Evolutionary conservation across 305 asterid genomes (phyloP).

Genomic region (Solanum hybrid): DNA sequence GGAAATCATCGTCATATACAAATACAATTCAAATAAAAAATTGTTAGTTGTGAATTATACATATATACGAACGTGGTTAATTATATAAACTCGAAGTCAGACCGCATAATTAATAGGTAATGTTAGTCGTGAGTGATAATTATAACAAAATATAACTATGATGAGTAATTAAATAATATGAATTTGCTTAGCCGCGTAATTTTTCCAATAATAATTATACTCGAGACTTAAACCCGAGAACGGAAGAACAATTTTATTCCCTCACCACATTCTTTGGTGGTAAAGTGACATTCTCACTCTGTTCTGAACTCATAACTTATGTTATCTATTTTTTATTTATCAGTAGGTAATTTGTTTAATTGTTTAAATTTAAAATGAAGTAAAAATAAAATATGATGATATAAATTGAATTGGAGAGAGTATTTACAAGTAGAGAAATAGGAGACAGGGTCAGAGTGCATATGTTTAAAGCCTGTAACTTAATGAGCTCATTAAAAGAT

Average conservation of each 20-base stretch:
- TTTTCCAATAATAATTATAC: no score
- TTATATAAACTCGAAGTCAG: no score
- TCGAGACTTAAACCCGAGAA: neutral
- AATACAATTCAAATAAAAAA: no score
- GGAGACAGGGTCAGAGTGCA: neutral
- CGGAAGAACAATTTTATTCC: neutral
- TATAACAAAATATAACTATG: no score
- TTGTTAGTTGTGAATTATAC: no score
- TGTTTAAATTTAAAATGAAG: neutral
- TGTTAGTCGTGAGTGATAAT: no score
- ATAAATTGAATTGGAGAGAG: neutral
- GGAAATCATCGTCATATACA: no score
- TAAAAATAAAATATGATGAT: neutral
- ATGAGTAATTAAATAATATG: no score
- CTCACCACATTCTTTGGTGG: neutral
- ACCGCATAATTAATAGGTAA: no score
- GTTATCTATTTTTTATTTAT: neutral
- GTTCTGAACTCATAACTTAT: neutral
- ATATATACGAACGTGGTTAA: no score
- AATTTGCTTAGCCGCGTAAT: fast-evolving
- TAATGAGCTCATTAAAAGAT: neutral
- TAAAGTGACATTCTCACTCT: neutral
- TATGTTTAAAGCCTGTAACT: neutral
- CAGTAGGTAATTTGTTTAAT: neutral
- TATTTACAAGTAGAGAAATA: neutral